Evolutionary conservation across 805 yeast genomes (phyloP).

Genomic region (Barnettozyma wickerhamii): DNA sequence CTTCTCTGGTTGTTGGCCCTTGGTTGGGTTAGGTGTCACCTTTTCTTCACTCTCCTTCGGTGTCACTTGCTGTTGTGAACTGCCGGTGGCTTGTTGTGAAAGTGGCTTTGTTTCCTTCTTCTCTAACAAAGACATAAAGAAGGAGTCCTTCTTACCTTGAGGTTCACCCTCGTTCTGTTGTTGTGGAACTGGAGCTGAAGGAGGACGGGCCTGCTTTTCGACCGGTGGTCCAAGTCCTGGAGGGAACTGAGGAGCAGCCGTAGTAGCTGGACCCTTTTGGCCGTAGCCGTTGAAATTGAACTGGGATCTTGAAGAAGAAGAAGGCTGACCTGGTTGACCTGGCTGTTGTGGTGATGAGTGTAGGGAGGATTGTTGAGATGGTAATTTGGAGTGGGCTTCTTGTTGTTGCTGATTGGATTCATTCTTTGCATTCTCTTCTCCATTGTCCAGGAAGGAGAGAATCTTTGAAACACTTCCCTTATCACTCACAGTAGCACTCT

Average conservation of each 20-base stretch:
- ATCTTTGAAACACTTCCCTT: conserved; percentile 24
- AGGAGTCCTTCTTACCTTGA: conserved; percentile 20
- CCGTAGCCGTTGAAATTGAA: conserved; percentile 4
- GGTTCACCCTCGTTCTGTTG: conserved; percentile 3
- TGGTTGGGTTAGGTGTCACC: background rate
- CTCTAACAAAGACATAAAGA: conserved; percentile 23
- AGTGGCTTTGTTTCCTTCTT: conserved; percentile 14
- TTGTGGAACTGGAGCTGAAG: conserved; percentile 5
- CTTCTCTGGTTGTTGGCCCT: background rate
- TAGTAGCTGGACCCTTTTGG: conserved; percentile 11
- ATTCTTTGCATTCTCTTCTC: conserved; percentile 13
- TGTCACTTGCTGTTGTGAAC: conserved; percentile 1
- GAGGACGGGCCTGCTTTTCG: conserved; percentile 1
- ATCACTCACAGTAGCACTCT: background rate
- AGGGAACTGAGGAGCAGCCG: conserved; percentile 15
- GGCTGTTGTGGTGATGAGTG: conserved; percentile 8
- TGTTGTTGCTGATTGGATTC: background rate
- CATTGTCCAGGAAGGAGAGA: conserved; percentile 22
- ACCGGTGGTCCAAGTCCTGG: conserved; percentile 16
- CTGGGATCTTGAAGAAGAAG: conserved; percentile 9
- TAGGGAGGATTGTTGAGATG: conserved; percentile 6
- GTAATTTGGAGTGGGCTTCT: no score
- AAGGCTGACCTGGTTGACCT: conserved; percentile 3
- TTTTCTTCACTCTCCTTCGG: background rate
- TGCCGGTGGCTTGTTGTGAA: conserved; percentile 1